Evolutionary conservation across 169 alveolate genomes (phyloP), one percentile per base, ranked within the genome.

Genomic region (Haemoproteus tartakovskyi): DNA sequence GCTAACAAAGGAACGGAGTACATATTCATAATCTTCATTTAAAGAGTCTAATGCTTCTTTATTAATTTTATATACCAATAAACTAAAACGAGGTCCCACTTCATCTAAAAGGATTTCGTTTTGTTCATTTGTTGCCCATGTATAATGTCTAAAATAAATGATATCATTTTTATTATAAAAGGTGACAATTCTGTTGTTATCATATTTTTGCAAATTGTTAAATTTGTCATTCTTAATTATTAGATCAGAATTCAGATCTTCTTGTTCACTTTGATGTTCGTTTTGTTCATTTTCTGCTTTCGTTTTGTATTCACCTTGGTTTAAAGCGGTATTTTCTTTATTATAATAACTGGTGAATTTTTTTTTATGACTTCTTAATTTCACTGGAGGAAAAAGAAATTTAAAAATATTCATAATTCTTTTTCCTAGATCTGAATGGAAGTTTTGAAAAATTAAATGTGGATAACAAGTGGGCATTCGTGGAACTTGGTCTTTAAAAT

Each of bases 41-140:
- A 92, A 92, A 94, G 96, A 94, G 62, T 97, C 99, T 18, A 96
- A 91, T 9, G 99, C 95, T 22, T 99, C 99, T 22, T 97, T 92
- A 30, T 95, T 97, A 19, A 98, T 95, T 63, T 96, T 92, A 81
- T 93, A 98, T 2, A 98, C 98, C 79, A 94, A 82, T 83, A 95
- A 83, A 45, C 90, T 94, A 86, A 96, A 97, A 61, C 99, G 87
- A 14, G 99, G 99, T 2, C 99, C 99, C 16, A 94, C 82, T 80
- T 96, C 99, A 45, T 89, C 90, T 27, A 96, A 81, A 26, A 80
- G 63, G 11, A 92, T 67, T 14, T 92, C 94, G 14, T 95, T 96
- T 27, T 92, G 88, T 62, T 94, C 88, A 59, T 50, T 84, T 6
- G 89, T 78, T 12, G 70, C 87, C 95, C 95, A 92, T 29, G 89